Conservation (phyloP, 2,329 filamentous ascomycete species). For the Colletotrichum chlorophyti region DNA sequence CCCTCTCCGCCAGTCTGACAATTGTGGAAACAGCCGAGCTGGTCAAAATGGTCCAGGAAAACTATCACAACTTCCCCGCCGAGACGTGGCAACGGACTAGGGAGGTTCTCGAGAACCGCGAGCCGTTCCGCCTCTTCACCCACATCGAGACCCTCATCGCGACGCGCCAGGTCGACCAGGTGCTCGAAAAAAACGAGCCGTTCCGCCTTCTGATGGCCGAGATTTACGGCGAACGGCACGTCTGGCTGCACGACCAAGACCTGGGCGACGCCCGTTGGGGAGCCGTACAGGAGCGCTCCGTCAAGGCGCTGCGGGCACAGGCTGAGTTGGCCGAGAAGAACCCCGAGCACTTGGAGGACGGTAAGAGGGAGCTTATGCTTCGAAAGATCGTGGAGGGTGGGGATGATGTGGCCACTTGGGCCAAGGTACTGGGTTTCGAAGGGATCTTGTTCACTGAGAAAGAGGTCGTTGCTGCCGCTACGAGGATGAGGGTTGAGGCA, state of each 20-base stretch:
- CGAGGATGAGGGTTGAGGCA: not conserved
- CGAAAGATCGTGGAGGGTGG: conserved; percentile 4
- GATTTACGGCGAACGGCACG: conserved; percentile 19
- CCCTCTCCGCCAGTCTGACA: not conserved
- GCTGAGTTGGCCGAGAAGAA: not conserved
- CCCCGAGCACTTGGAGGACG: not conserved
- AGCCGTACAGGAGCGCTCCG: not conserved
- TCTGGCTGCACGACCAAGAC: conserved; percentile 22
- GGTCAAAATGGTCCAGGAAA: conserved; percentile 1
- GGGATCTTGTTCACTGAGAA: not conserved
- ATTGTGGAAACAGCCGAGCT: conserved; percentile 8
- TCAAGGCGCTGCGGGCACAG: not conserved
- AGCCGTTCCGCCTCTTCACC: conserved; percentile 19
- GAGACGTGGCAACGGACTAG: conserved; percentile 9
- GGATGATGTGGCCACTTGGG: conserved; percentile 1
- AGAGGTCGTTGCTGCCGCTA: not conserved
- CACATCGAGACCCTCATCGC: conserved; percentile 22
- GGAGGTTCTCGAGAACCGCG: not conserved
- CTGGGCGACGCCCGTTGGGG: conserved; percentile 17
- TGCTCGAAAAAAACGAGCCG: not conserved
- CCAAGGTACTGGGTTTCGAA: conserved; percentile 8
- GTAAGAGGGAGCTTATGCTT: conserved; percentile 6
- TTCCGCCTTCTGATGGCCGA: conserved; percentile 12
- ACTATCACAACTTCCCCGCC: conserved; percentile 17
- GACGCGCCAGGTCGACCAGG: conserved; percentile 9